Percentiles rank a stretch among this genome's conserved stretches.
phyloP scores from a whole-genome alignment of 805 yeast species.

The Novakomyces olei region DNA sequence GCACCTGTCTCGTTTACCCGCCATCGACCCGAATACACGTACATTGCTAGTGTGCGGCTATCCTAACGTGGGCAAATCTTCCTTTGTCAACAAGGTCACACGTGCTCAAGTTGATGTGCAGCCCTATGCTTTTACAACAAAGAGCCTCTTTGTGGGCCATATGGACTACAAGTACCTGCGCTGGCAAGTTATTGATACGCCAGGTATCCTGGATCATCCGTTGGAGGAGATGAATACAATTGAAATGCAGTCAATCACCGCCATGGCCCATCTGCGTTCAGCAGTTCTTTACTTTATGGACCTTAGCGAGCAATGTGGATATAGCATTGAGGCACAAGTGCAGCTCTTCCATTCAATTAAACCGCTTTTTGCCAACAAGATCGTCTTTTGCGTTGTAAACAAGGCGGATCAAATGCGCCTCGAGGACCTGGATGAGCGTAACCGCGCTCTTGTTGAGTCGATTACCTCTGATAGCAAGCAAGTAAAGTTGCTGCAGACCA shows the following conservation, averaged over 20 bases:
- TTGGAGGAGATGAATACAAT: constrained; percentile 99
- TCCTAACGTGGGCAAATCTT: constrained; percentile 97
- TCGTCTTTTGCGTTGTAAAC: constrained; percentile 86
- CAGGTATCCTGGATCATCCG: constrained; percentile 96
- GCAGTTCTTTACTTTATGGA: constrained; percentile 96
- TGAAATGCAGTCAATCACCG: constrained; percentile 98
- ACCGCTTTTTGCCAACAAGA: constrained; percentile 90
- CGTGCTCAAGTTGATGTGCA: constrained; percentile 98
- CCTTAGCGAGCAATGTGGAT: constrained; percentile 96
- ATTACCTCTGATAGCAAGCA: constrained; percentile 40
- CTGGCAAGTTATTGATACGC: constrained; percentile 97
- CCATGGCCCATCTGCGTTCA: constrained; percentile 93
- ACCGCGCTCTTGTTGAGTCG: constrained; percentile 46
- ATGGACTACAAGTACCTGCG: constrained; percentile 93
- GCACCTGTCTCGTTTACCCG: constrained; percentile 94
- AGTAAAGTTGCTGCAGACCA: constrained; percentile 79
- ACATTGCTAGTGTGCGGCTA: constrained; percentile 93
- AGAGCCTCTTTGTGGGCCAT: constrained; percentile 92
- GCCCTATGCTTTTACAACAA: constrained; percentile 98
- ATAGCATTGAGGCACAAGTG: constrained; percentile 90
- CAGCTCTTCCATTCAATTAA: constrained; percentile 90
- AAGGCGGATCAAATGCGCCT: constrained; percentile 76
- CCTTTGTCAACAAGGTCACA: constrained; percentile 78
- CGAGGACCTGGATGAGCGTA: constrained; percentile 61
- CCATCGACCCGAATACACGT: constrained; percentile 96